Base-by-base conservation (phyloP, 176 grass and related monocot species). In the Sorghum bicolor region DNA sequence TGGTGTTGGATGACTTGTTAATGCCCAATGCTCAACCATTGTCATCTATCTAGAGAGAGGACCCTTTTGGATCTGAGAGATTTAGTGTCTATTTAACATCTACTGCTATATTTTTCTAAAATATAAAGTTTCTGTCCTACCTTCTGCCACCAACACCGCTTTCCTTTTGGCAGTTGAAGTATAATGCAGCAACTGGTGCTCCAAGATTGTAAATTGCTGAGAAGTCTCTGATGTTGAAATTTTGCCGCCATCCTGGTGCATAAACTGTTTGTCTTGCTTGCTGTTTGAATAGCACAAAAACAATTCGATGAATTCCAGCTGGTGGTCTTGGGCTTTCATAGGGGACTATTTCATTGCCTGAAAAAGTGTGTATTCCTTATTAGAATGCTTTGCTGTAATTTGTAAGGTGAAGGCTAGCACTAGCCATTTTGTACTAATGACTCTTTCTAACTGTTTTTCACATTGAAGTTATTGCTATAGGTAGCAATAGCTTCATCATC, bases 141-240 rank as follows among this genome's bases (percentile, higher is more conserved):
- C 95, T 97, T 91, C 95, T 97, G 78, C 95, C 95, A 71, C 95
- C 95, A 82, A 88, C 88, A 71, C 95, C 95, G 72, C 83, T 92
- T 79, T 97, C 92, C 74, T 90, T 90, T 64, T 94, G 90, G 86
- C 95, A 97, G 67, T 97, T 97, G 84, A 97, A 94, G 90, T 92
- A 97, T 30, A 91, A 34, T 78, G 95, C 92, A 20, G 92, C 86
- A 67, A 89, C 95, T 3, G 95, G 92, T 29, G 88, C 57, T 36
- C 90, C 92, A 14, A 97, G 92, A 83, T 86, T 97, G 81, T 94
- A 91, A 64, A 88, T 89, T 71, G 90, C 88, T 24, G 95, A 86
- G 79, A 97, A 97, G 87, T 97, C 95, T 77, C 88, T 91, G 57
- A 91, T 78, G 41, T 89, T 93, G 89, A 98, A 98, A 82, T 95